Percentiles rank a stretch among this genome's conserved stretches.
phyloP scores from a whole-genome alignment of 2,329 filamentous ascomycete genomes.

The Epichloe bromicola region DNA sequence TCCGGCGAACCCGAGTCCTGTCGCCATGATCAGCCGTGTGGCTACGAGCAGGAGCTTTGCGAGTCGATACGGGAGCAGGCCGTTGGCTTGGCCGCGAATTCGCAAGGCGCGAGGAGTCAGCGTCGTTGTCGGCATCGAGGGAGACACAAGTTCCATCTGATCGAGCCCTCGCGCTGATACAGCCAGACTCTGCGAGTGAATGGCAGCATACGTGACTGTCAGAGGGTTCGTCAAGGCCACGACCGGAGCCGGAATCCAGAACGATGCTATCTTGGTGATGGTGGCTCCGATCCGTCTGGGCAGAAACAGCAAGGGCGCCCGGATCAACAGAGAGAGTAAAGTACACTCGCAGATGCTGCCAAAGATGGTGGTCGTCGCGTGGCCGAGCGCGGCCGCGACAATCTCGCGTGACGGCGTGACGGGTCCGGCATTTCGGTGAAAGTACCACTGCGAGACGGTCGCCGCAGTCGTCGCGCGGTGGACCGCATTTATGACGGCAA shows the following conservation, averaged over 20 bases:
- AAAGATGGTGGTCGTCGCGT: conserved; percentile 76
- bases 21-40: conserved; percentile 80
- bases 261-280: conserved; percentile 62
- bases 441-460: conserved; percentile 98
- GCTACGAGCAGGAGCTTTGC: conserved; percentile 87
- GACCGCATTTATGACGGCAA: conserved; percentile 74
- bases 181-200: conserved; percentile 75
- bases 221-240: conserved; percentile 81
- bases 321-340: conserved; percentile 64
- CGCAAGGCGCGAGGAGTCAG: conserved; percentile 43
- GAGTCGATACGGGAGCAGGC: conserved; percentile 75
- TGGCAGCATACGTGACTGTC: conserved; percentile 82
- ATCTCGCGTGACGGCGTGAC: conserved; percentile 67
- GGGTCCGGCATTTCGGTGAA: conserved; percentile 76
- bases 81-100: conserved; percentile 28
- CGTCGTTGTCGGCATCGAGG: conserved; percentile 61
- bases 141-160: conserved; percentile 68
- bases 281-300: conserved; percentile 54
- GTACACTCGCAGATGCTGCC: conserved; percentile 87
- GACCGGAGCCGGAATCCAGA: conserved; percentile 73
- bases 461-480: conserved; percentile 87
- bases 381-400: conserved; percentile 67
- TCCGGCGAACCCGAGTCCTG: conserved; percentile 82
- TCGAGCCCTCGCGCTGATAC: conserved; percentile 67
- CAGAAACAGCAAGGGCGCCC: conserved; percentile 73